Evolutionary conservation across 2,329 filamentous ascomycete species (phyloP).

Genomic region (Cladosporium phlei): DNA sequence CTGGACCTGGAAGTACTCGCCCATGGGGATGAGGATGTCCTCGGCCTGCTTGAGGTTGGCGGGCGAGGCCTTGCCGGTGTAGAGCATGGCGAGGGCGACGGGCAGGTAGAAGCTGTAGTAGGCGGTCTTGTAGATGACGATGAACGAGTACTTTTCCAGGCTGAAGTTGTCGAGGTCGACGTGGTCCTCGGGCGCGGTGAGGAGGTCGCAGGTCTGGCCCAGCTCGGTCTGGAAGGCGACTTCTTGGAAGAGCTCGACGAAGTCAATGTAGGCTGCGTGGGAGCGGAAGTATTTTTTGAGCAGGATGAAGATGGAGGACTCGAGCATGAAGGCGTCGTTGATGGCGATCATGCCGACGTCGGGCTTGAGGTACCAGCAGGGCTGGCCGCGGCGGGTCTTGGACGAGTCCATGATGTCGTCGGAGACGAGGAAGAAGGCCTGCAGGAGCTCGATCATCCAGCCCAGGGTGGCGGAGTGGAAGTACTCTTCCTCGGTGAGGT

Average conservation of each 20-base stretch:
- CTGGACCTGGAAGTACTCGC: conserved; percentile 98
- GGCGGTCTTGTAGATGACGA: conserved; percentile 98
- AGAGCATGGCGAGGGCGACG: conserved; percentile 82
- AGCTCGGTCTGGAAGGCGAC: conserved; percentile 90
- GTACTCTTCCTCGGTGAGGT: conserved; percentile 76
- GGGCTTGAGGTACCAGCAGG: conserved; percentile 92
- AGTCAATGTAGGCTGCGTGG: conserved; percentile 82
- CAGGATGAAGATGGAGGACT: conserved; percentile 81
- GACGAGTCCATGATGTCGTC: conserved; percentile 98
- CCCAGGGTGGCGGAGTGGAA: conserved; percentile 83
- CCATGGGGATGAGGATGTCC: conserved; percentile 91
- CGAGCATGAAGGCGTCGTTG: conserved; percentile 97
- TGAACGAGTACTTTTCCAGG: conserved; percentile 92
- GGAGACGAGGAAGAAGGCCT: conserved; percentile 97
- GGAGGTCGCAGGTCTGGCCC: conserved; percentile 87
- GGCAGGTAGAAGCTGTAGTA: conserved; percentile 99
- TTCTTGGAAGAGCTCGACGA: conserved; percentile 96
- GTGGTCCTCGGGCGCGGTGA: conserved; percentile 90
- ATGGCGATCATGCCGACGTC: conserved; percentile 94
- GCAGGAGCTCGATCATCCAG: conserved; percentile 96
- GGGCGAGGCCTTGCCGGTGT: conserved; percentile 76
- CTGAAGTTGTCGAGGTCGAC: conserved; percentile 94
- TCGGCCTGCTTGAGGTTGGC: conserved; percentile 85
- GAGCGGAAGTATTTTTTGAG: conserved; percentile 90
- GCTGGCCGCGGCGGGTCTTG: conserved; percentile 87